These are phyloP conservation scores for Tillandsia leiboldiana DNA, from an alignment of 176 grass and related monocot species.

Conservation along the genomic window DNA sequence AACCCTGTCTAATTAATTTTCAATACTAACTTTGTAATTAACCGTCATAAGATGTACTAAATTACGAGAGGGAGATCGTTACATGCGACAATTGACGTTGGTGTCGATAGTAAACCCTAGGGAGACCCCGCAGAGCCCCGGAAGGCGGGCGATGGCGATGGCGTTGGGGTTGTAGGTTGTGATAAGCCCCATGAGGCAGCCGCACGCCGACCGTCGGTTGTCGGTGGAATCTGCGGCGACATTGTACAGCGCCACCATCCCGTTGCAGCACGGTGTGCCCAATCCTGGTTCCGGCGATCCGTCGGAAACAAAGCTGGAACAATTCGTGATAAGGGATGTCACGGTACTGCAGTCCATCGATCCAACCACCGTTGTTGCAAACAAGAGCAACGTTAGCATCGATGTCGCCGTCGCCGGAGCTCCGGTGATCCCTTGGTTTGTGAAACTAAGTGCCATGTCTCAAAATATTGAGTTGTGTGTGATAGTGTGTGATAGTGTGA, in stretches of 20 bases:
- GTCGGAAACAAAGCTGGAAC: conserved; percentile 27
- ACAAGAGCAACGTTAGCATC: neutral
- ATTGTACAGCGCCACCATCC: conserved; percentile 31
- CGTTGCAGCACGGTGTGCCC: conserved; percentile 40
- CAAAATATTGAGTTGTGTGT: neutral
- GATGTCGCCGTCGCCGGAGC: neutral
- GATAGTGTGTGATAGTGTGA: neutral
- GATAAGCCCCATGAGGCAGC: conserved; percentile 39
- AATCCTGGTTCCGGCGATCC: conserved; percentile 17
- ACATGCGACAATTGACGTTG: conserved; percentile 28
- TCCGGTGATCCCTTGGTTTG: neutral
- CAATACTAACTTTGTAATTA: neutral
- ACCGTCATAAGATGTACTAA: too few species aligned
- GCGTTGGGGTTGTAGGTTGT: conserved; percentile 36
- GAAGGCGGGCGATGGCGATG: conserved; percentile 43
- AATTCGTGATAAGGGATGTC: conserved; percentile 38
- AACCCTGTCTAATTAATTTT: neutral
- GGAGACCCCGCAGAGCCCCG: conserved; percentile 35
- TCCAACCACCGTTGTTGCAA: neutral
- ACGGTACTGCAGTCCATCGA: conserved; percentile 43
- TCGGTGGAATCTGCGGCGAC: conserved; percentile 36
- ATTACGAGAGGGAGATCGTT: neutral
- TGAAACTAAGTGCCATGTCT: neutral
- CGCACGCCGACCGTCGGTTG: conserved; percentile 46
- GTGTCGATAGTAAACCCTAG: conserved; percentile 18